Base-by-base conservation (phyloP, 2,329 filamentous ascomycete genomes). In the Fusarium albosuccineum region DNA sequence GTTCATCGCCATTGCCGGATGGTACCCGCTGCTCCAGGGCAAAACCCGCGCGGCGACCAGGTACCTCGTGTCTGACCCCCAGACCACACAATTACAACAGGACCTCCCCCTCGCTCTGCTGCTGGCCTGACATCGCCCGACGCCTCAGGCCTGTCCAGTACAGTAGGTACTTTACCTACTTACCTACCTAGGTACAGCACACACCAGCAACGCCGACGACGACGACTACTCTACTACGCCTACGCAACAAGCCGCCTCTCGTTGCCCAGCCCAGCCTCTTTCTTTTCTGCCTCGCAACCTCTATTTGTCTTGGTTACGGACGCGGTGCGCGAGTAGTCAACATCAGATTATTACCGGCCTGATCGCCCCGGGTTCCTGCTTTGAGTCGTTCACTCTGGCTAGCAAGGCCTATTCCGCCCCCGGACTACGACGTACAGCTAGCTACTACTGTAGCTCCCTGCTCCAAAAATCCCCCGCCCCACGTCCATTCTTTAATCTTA, bases 401-500 rank as follows among this genome's bases (percentile, higher is more conserved):
- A 34, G 13, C 16, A 22, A 34, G 41, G 33, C 59, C 51, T 58
- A 41, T 26, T 42, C 33, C 30, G 33, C 26, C 48, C 44, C 48
- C 58, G 30, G 46, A 41, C 59, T 46, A 52, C 34, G 26, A 27
- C 39, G 27, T 41, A 51, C 60, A 56, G 59, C 60, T 67, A 54
- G 51, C 56, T 67, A 54, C 65, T 42, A 16, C 49, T 37, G 46
- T 53, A 66, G 64, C 64, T 67, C 54, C 58, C 56, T 44, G 51
- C 51, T 55, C 65, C 48, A 54, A 68, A 68, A 40, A 22, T 45
- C 64, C 57, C 65, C 64, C 48, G 56, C 60, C 64, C 65, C 51
- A 54, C 56, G 54, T 64, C 56, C 65, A 67, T 67, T 66, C 65
- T 66, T 68, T 67, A 66, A 67, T 67, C 60, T 67, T 67, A 67